Percentiles rank a stretch among this genome's conserved stretches.
Conservation (phyloP, 1,284 basidiomycete genomes). For the Cryptococcus floricola region DNA sequence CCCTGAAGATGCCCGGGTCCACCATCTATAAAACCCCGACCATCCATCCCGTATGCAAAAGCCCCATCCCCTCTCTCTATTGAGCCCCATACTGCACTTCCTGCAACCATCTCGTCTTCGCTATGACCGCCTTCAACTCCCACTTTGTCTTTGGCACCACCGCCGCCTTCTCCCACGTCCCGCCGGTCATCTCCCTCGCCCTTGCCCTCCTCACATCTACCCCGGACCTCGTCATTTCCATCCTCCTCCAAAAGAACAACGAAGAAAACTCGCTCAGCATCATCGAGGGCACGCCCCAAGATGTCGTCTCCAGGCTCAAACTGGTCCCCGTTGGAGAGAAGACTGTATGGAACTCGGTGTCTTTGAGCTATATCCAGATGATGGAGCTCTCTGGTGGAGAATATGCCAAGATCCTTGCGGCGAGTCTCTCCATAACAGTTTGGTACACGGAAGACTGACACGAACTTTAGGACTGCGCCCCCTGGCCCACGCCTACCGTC, state of each 20-base stretch:
- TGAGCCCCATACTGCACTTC: too few relatives aligned
- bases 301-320: constrained; percentile 4
- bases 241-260: constrained; percentile 12
- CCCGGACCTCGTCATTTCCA: constrained; percentile 8
- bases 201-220: constrained; percentile 4
- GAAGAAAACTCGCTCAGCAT: background rate
- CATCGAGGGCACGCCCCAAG: constrained; percentile 1
- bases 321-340: constrained; percentile 5
- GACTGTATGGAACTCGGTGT: constrained; percentile 4
- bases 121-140: constrained; percentile 6
- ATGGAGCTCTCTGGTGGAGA: constrained; percentile 7
- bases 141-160: constrained; percentile 15
- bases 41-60: too few relatives aligned
- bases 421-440: background rate
- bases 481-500: constrained; percentile 11
- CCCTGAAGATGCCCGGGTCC: too few relatives aligned
- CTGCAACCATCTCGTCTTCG: background rate
- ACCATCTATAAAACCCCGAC: too few relatives aligned
- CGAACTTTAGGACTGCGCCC: background rate
- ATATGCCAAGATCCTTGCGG: constrained; percentile 7
- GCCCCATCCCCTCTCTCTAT: too few relatives aligned
- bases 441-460: background rate
- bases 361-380: constrained; percentile 6
- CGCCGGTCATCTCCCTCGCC: constrained; percentile 7
- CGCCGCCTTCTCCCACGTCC: constrained; percentile 11